phyloP scores from a whole-genome alignment of 768 basidiomycete species.

The Paxillus rubicundulus region DNA sequence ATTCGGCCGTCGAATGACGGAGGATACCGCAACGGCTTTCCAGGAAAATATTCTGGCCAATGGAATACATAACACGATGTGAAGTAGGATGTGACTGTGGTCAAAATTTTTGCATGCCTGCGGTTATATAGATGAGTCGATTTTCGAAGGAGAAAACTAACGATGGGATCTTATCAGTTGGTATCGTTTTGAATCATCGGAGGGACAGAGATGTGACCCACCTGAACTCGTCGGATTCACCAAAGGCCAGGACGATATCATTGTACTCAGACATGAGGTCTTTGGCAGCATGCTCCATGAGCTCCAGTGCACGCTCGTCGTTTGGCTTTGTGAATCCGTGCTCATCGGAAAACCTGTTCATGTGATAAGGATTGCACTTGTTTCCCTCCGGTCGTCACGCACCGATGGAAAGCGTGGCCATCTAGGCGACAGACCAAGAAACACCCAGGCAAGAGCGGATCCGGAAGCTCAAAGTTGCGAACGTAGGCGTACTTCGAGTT shows the following conservation, averaged over 20 bases:
- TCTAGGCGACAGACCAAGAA: constrained; percentile 87
- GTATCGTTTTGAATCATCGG: not conserved
- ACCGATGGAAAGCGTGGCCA: constrained; percentile 94
- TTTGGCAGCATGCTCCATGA: constrained; percentile 91
- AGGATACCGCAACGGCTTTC: constrained; percentile 69
- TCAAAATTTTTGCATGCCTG: constrained; percentile 81
- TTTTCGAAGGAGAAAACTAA: constrained; percentile 83
- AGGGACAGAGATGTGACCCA: constrained; percentile 26
- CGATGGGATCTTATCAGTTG: not conserved
- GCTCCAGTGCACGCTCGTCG: constrained; percentile 76
- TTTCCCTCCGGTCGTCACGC: constrained; percentile 13
- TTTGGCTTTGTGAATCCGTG: constrained; percentile 91
- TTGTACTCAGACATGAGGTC: constrained; percentile 78
- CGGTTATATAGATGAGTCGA: constrained; percentile 80
- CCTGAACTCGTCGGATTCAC: constrained; percentile 98
- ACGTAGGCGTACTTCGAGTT: constrained; percentile 94
- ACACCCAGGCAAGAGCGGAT: constrained; percentile 77
- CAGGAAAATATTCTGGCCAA: constrained; percentile 80
- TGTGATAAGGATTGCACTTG: not conserved
- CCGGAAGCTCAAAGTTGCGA: constrained; percentile 83
- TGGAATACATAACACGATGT: constrained; percentile 87
- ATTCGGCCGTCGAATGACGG: constrained; percentile 93
- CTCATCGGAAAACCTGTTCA: constrained; percentile 72
- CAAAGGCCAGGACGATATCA: constrained; percentile 86
- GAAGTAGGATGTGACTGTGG: constrained; percentile 81